phyloP scores from a whole-genome alignment of 73 alveolate species.

The Paramecium caudatum region DNA sequence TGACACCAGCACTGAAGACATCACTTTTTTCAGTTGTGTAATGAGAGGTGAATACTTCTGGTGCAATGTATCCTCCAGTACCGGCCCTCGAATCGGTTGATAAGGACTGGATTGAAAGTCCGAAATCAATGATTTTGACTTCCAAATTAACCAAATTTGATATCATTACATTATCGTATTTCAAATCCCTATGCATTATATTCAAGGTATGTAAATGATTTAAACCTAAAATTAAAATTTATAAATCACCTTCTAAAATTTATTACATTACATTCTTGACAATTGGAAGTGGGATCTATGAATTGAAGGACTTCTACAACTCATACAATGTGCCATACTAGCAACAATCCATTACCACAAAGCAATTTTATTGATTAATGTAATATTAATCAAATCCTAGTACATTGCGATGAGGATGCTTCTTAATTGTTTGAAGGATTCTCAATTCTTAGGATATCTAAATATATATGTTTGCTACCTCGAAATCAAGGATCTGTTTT shows the following conservation, averaged over 20 bases:
- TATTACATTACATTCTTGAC: slow-evolving; percentile 36
- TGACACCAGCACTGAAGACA: slow-evolving; percentile 82
- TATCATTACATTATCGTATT: slow-evolving; percentile 43
- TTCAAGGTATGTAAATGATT: slow-evolving; percentile 17
- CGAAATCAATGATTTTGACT: slow-evolving; percentile 24
- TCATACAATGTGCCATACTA: slow-evolving; percentile 4
- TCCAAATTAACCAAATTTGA: not conserved
- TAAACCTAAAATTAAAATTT: not conserved
- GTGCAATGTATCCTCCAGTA: slow-evolving; percentile 88
- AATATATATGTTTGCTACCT: not conserved
- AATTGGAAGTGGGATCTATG: not conserved
- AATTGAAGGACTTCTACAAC: not conserved
- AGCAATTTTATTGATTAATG: not conserved
- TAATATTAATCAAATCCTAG: slow-evolving; percentile 5
- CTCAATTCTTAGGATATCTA: not conserved
- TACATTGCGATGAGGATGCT: not conserved
- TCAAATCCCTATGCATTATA: slow-evolving; percentile 44
- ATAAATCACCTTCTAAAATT: slow-evolving; percentile 17
- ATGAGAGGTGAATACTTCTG: slow-evolving; percentile 80
- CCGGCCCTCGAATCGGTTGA: slow-evolving; percentile 68
- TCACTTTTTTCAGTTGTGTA: slow-evolving; percentile 80
- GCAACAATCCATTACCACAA: not conserved
- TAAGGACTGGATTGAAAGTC: not conserved
- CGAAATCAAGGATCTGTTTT: not conserved
- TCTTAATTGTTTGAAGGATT: not conserved